A percentile compares a stretch with the other conserved stretches of the same genome.
Evolutionary conservation across 805 yeast genomes (phyloP).

Genomic region (Kazachstania viticola): DNA sequence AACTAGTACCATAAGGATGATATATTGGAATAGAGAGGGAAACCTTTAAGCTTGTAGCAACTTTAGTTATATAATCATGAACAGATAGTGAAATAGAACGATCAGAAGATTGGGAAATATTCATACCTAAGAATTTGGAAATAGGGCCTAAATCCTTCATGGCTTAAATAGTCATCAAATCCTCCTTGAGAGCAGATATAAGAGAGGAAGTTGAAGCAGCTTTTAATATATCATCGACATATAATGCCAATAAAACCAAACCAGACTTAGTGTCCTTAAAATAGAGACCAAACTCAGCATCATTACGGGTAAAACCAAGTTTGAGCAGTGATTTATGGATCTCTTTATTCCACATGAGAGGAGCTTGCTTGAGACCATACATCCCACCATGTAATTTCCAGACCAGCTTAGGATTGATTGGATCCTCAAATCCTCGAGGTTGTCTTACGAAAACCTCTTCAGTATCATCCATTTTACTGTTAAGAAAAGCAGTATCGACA

Average conservation of each 20-base stretch:
- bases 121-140: constrained; percentile 3
- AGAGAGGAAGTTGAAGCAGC: constrained; percentile 1
- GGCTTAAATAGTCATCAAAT: background rate
- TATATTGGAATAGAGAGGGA: background rate
- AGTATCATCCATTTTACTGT: constrained; percentile 5
- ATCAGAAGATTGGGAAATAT: background rate
- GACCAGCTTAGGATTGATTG: constrained; percentile 2
- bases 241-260: constrained; percentile 1
- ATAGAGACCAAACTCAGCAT: constrained; percentile 4
- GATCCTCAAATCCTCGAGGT: constrained; percentile 4
- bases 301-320: constrained; percentile 11
- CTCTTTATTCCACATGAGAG: constrained; percentile 22
- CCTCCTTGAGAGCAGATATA: background rate
- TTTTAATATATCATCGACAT: constrained; percentile 6
- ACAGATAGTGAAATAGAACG: constrained; percentile 1
- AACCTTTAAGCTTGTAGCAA: constrained; percentile 10
- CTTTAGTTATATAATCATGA: constrained; percentile 2
- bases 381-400: constrained; percentile 7
- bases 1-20: background rate
- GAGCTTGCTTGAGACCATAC: constrained; percentile 10
- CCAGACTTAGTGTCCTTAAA: background rate
- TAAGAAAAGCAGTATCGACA: constrained; percentile 11
- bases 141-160: constrained; percentile 5
- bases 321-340: constrained; percentile 17
- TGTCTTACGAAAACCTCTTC: constrained; percentile 3